Evolutionary conservation across 202 grass and related monocot genomes (phyloP).

Genomic region (Setaria viridis): DNA sequence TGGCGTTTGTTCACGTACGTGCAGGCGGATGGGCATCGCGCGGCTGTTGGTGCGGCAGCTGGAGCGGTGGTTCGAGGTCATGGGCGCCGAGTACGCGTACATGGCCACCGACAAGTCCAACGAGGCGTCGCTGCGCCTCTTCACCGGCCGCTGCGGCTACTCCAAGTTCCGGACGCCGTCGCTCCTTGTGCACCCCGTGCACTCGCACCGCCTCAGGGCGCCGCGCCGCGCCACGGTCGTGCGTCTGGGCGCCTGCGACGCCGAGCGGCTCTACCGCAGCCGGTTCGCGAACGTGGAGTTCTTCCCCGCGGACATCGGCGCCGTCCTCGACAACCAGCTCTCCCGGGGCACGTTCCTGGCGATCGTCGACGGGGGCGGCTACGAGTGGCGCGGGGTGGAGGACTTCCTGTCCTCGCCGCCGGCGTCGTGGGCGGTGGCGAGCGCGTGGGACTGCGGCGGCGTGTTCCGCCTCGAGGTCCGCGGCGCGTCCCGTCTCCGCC

Average conservation of each 20-base stretch:
- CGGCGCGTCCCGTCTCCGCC: conserved; percentile 58
- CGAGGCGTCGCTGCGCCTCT: conserved; percentile 79
- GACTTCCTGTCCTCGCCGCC: conserved; percentile 66
- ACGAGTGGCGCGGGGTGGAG: conserved; percentile 55
- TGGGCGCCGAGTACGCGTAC: conserved; percentile 81
- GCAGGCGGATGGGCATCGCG: conserved; percentile 79
- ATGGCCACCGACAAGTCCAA: conserved; percentile 89
- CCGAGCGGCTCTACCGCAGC: conserved; percentile 65
- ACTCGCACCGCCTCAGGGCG: conserved; percentile 53
- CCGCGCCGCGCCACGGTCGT: conserved; percentile 50
- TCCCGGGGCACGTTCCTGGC: conserved; percentile 77
- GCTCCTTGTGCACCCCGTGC: conserved; percentile 85
- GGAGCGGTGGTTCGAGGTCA: conserved; percentile 75
- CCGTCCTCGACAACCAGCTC: conserved; percentile 68
- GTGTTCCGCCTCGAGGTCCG: conserved; percentile 88
- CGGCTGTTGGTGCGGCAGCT: conserved; percentile 55
- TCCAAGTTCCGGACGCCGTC: conserved; percentile 89
- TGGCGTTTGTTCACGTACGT: not conserved
- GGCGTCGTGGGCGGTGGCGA: conserved; percentile 80
- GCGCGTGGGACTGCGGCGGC: conserved; percentile 82
- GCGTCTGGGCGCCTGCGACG: conserved; percentile 54
- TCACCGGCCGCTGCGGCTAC: conserved; percentile 76
- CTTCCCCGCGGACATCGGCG: conserved; percentile 84
- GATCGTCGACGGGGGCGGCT: conserved; percentile 14
- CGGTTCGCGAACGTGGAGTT: conserved; percentile 68